phyloP scores from a whole-genome alignment of 2,329 filamentous ascomycete genomes.

The Fusarium nematophilum region DNA sequence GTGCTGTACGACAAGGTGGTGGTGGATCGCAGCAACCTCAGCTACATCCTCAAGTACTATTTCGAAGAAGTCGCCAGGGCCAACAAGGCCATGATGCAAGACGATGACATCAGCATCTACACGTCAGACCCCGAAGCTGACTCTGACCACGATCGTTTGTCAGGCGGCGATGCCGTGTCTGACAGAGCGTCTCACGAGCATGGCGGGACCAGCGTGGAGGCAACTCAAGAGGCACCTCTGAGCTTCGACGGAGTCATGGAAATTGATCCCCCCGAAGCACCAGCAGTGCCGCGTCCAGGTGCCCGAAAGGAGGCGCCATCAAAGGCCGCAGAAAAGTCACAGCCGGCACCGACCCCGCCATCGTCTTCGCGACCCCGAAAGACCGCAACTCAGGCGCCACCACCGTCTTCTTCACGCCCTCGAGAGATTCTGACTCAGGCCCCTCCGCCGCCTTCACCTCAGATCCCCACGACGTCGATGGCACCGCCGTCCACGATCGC shows the following conservation, averaged over 20 bases:
- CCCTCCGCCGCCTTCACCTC: constrained; percentile 30
- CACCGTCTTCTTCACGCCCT: constrained; percentile 8
- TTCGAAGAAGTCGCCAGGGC: constrained; percentile 45
- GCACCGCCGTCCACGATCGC: constrained; percentile 30
- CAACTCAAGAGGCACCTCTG: background rate
- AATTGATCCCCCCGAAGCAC: constrained; percentile 16
- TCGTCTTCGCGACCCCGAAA: constrained; percentile 1
- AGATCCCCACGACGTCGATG: constrained; percentile 27
- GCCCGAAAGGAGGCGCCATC: constrained; percentile 2
- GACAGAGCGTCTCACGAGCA: background rate
- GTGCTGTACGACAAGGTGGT: constrained; percentile 47
- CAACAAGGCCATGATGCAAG: constrained; percentile 23
- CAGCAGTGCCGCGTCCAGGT: background rate
- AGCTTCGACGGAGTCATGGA: constrained; percentile 31
- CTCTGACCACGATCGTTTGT: background rate
- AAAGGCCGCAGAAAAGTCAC: background rate
- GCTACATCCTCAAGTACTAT: constrained; percentile 49
- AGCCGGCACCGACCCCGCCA: background rate
- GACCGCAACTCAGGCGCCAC: constrained; percentile 24
- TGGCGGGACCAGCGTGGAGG: background rate
- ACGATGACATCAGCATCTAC: constrained; percentile 27
- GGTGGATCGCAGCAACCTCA: constrained; percentile 51
- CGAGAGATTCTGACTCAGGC: constrained; percentile 24
- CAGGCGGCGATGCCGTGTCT: background rate
- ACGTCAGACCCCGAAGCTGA: constrained; percentile 23